These are phyloP conservation scores for Drosera capensis DNA, from an alignment of 148 eudicot species.

Conservation along the genomic window DNA sequence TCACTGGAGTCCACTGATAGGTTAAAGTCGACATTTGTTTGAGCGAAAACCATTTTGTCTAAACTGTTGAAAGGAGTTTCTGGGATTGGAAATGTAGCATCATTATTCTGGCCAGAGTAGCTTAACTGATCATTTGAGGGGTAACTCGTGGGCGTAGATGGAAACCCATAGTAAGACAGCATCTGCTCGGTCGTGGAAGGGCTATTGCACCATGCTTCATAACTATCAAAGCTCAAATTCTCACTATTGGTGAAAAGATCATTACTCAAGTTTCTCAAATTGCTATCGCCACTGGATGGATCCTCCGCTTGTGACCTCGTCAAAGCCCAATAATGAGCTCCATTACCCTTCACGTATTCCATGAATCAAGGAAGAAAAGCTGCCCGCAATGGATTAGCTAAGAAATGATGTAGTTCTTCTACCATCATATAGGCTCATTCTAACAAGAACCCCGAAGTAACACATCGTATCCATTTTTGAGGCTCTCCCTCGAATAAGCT, in stretches of 20 bases:
- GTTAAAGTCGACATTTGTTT: slow-evolving; percentile 9
- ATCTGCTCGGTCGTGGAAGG: slow-evolving; percentile 49
- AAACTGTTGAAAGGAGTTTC: slow-evolving; percentile 16
- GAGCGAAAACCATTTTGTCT: slow-evolving; percentile 17
- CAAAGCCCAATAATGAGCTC: slow-evolving; percentile 16
- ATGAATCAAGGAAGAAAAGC: too few relatives aligned
- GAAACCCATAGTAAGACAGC: slow-evolving; percentile 32
- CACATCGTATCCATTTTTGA: too few relatives aligned
- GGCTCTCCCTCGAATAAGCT: too few relatives aligned
- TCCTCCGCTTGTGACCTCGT: slow-evolving; percentile 18
- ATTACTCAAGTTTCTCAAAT: slow-evolving; percentile 17
- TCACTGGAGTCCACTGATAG: slow-evolving; percentile 9
- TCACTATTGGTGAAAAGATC: slow-evolving; percentile 31
- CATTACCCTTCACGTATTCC: slow-evolving; percentile 33
- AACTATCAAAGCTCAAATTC: slow-evolving; percentile 42
- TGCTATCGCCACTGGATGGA: slow-evolving; percentile 14
- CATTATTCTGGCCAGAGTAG: slow-evolving; percentile 23
- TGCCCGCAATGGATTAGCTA: too few relatives aligned
- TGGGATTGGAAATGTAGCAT: slow-evolving; percentile 9
- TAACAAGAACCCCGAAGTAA: too few relatives aligned
- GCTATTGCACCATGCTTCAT: slow-evolving; percentile 62
- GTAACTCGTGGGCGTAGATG: slow-evolving; percentile 19
- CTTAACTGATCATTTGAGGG: slow-evolving; percentile 28
- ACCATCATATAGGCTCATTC: too few relatives aligned
- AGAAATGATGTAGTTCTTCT: too few relatives aligned